Percentiles rank a stretch among this genome's conserved stretches.
Conservation (phyloP, 75 land plant species). For the Larix kaempferi region DNA sequence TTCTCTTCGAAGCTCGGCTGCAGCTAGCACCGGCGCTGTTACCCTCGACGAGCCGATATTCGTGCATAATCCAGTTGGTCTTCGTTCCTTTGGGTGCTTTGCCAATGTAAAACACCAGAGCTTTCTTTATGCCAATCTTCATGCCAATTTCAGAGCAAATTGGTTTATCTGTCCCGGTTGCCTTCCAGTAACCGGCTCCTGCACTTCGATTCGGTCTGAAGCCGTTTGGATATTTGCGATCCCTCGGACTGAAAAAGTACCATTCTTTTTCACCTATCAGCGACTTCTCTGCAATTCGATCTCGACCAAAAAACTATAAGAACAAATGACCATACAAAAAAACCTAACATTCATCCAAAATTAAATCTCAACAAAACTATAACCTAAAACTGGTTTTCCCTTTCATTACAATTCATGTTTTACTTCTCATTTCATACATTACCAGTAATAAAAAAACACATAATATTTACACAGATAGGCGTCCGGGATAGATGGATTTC, state of each 20-base stretch:
- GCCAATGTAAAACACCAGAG: conserved; percentile 16
- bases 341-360: too few species aligned
- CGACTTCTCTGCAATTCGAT: not conserved
- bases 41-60: conserved; percentile 7
- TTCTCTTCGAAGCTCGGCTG: not conserved
- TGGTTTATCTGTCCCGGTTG: conserved; percentile 11
- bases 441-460: too few species aligned
- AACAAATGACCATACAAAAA: too few species aligned
- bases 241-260: conserved; percentile 15
- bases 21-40: not conserved
- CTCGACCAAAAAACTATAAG: not conserved
- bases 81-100: conserved; percentile 9
- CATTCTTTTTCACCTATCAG: conserved; percentile 2
- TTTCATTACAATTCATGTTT: not conserved
- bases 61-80: conserved; percentile 17
- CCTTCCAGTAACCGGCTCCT: conserved; percentile 13
- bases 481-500: too few species aligned
- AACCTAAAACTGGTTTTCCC: not conserved
- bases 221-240: conserved; percentile 13
- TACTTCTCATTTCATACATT: not conserved
- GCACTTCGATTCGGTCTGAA: conserved; percentile 7
- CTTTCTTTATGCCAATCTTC: conserved; percentile 6
- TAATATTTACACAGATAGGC: too few species aligned
- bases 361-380: too few species aligned
- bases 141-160: conserved; percentile 4